Evolutionary conservation across 441 rosid species (phyloP).

Genomic region (Gossypium lobatum): DNA sequence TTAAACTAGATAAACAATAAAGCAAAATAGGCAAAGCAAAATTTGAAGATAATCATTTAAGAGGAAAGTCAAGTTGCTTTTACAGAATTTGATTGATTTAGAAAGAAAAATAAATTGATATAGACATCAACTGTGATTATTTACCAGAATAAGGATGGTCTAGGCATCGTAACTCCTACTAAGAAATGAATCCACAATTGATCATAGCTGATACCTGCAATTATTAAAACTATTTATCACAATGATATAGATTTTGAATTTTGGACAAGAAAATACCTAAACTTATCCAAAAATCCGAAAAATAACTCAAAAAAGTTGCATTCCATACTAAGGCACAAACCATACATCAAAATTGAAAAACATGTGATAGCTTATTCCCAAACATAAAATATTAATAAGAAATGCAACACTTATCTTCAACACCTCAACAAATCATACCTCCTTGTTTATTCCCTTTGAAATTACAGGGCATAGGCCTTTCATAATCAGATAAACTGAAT

Average conservation of each 20-base stretch:
- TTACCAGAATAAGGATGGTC: slow-evolving; percentile 5
- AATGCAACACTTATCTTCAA: not conserved
- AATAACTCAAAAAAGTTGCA: not conserved
- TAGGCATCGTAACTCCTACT: not conserved
- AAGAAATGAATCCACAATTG: not conserved
- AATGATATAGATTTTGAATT: not conserved
- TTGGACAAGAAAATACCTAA: not conserved
- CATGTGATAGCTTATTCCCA: not conserved
- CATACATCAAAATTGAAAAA: not conserved
- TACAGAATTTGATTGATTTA: not conserved
- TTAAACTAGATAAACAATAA: not conserved
- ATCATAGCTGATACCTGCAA: not conserved
- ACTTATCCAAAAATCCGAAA: not conserved
- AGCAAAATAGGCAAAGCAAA: not conserved
- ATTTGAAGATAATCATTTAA: not conserved
- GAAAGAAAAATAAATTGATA: not conserved
- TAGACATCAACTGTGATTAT: not conserved
- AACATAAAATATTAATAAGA: not conserved
- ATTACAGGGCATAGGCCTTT: not conserved
- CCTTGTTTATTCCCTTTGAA: not conserved
- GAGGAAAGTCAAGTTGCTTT: not conserved
- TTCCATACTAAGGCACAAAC: not conserved
- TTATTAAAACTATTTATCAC: not conserved
- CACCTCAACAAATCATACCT: not conserved
- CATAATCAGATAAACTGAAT: not conserved